Conservation (phyloP, 1,139 yeast species). For the Hyphopichia fennica region DNA sequence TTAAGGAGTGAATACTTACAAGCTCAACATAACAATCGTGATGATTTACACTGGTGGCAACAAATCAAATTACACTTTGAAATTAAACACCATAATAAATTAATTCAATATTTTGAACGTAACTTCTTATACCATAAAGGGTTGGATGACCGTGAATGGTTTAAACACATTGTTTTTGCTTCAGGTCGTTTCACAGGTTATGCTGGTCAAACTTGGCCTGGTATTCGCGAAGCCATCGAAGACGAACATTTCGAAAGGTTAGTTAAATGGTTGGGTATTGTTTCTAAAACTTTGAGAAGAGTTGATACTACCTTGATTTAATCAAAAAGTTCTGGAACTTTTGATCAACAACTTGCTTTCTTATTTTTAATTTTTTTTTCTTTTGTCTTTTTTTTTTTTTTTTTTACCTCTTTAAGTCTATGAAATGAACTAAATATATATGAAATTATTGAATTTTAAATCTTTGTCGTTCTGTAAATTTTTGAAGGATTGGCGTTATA, state of each 20-base stretch:
- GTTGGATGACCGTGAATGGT: conserved; percentile 72
- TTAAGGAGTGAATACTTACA: conserved; percentile 31
- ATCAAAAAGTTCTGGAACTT: background rate
- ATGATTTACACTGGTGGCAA: conserved; percentile 39
- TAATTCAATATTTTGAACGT: conserved; percentile 61
- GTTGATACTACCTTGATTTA: conserved; percentile 10
- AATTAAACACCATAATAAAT: conserved; percentile 40
- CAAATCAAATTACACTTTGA: conserved; percentile 37
- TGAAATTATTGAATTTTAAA: background rate
- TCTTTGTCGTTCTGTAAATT: too few relatives aligned
- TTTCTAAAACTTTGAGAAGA: conserved; percentile 38
- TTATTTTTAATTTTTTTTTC: background rate
- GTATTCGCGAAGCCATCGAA: conserved; percentile 76
- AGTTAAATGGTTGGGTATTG: conserved; percentile 57
- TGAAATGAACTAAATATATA: background rate
- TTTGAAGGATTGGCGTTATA: background rate
- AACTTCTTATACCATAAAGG: conserved; percentile 65
- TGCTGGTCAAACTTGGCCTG: conserved; percentile 81
- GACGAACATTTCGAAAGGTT: conserved; percentile 57
- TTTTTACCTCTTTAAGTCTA: background rate
- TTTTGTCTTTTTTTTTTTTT: background rate
- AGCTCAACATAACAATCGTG: conserved; percentile 32
- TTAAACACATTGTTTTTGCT: conserved; percentile 80
- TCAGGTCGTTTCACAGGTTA: conserved; percentile 86
- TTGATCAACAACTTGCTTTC: background rate